phyloP scores from a whole-genome alignment of 192 early-diverging fungal genomes.

The Phycomyces nitens region DNA sequence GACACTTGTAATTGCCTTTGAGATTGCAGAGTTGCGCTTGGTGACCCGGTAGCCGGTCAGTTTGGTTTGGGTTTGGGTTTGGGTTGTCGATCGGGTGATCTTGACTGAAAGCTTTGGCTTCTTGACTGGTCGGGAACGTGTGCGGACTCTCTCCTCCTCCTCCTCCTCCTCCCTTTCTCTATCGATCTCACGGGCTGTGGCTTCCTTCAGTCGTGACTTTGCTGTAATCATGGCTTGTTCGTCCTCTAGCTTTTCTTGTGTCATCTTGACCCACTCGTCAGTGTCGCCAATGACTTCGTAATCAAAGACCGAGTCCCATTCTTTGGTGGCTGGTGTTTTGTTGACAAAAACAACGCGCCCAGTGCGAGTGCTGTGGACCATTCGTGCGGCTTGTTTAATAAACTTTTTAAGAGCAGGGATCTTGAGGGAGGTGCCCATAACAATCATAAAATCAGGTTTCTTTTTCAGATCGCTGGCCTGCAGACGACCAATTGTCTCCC shows the following conservation, averaged over 20 bases:
- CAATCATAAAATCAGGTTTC: conserved; percentile 73
- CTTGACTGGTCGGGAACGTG: background rate
- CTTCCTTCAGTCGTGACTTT: background rate
- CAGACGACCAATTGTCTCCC: conserved; percentile 62
- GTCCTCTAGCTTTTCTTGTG: conserved; percentile 11
- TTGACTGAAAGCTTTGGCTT: background rate
- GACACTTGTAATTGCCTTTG: background rate
- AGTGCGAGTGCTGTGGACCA: conserved; percentile 50
- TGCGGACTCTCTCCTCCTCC: background rate
- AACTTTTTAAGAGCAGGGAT: conserved; percentile 73
- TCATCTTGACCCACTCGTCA: conserved; percentile 57
- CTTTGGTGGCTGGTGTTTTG: conserved; percentile 57
- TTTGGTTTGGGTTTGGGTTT: background rate
- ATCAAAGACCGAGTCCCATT: conserved; percentile 82
- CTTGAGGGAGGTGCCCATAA: conserved; percentile 89
- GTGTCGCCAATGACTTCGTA: conserved; percentile 66
- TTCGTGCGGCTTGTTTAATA: conserved; percentile 67
- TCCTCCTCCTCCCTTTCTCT: background rate
- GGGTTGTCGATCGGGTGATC: background rate
- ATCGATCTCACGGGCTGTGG: background rate
- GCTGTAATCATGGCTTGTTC: conserved; percentile 14
- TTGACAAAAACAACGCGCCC: conserved; percentile 77
- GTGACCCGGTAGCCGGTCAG: background rate
- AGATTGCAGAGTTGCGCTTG: background rate
- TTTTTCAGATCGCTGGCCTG: conserved; percentile 52